A percentile compares a stretch with the other conserved stretches of the same genome.
These are phyloP conservation scores for Clonostachys chloroleuca DNA, from an alignment of 2,329 filamentous ascomycete genomes.

Conservation along the genomic window DNA sequence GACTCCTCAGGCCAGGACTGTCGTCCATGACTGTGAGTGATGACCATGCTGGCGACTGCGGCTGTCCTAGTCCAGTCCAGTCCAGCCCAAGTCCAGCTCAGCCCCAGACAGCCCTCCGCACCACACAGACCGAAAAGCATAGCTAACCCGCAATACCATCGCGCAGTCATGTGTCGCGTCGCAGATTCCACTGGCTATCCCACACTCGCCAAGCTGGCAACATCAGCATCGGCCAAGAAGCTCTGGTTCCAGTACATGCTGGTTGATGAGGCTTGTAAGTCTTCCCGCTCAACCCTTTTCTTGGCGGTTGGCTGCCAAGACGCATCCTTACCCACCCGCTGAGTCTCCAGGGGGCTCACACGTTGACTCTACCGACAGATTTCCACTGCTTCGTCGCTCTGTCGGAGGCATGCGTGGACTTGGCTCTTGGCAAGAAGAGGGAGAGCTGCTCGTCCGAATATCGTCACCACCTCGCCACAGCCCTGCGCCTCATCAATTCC, in stretches of 20 bases:
- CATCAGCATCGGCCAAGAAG: not conserved
- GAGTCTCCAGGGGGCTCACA: not conserved
- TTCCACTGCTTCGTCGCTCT: constrained; percentile 19
- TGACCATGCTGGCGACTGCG: no score
- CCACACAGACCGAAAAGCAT: no score
- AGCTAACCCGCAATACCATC: no score
- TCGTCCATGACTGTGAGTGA: constrained; percentile 1
- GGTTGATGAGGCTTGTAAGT: constrained; percentile 21
- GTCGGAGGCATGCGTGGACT: constrained; percentile 2
- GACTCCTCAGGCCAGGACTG: constrained; percentile 1
- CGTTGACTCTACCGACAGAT: constrained; percentile 5
- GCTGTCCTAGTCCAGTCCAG: not conserved
- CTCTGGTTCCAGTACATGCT: constrained; percentile 17
- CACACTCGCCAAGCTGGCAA: no score
- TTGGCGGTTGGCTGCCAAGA: not conserved
- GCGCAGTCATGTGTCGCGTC: not conserved
- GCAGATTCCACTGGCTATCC: not conserved
- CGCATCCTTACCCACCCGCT: not conserved
- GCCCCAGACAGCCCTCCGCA: no score
- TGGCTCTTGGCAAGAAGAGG: not conserved
- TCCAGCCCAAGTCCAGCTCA: not conserved
- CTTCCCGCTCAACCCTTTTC: not conserved
- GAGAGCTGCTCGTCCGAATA: constrained; percentile 7
- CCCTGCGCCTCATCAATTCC: constrained; percentile 17
- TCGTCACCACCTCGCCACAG: constrained; percentile 12